Percentiles rank a stretch among this genome's conserved stretches.
Evolutionary conservation across 2,329 filamentous ascomycete species (phyloP).

Genomic region (Talaromyces sp.): DNA sequence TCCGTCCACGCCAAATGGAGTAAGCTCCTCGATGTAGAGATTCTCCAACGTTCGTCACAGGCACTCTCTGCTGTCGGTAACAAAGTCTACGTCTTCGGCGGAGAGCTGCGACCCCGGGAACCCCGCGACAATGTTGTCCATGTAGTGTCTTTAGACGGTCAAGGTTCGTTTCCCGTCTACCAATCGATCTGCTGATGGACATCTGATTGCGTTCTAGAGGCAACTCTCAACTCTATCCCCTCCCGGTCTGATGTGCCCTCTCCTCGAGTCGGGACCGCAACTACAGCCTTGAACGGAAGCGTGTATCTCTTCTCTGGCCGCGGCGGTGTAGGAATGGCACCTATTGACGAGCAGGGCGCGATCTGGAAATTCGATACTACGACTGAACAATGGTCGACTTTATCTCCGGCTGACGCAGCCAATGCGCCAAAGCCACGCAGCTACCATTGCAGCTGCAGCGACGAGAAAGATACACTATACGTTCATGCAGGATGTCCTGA

Average conservation of each 20-base stretch:
- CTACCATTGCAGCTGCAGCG: constrained; percentile 62
- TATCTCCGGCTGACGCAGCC: constrained; percentile 52
- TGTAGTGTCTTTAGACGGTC: constrained; percentile 50
- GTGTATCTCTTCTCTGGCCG: constrained; percentile 82
- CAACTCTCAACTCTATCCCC: constrained; percentile 16
- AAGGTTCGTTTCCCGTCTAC: not conserved
- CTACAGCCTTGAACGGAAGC: constrained; percentile 62
- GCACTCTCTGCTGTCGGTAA: constrained; percentile 58
- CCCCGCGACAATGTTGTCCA: constrained; percentile 72
- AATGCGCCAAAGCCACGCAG: constrained; percentile 61
- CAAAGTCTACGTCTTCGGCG: constrained; percentile 70
- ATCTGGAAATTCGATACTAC: constrained; percentile 73
- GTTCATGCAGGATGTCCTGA: constrained; percentile 72
- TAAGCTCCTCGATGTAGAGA: constrained; percentile 24
- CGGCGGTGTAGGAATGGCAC: constrained; percentile 63
- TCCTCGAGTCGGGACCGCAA: constrained; percentile 69
- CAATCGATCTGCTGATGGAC: not conserved
- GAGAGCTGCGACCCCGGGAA: constrained; percentile 63
- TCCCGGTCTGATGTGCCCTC: constrained; percentile 43
- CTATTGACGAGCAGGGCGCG: constrained; percentile 68
- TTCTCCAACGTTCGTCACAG: constrained; percentile 64
- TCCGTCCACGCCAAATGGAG: constrained; percentile 20
- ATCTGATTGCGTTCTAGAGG: not conserved
- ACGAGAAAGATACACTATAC: constrained; percentile 63
- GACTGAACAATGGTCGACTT: constrained; percentile 59